Evolutionary conservation across 768 basidiomycete genomes (phyloP).

Genomic region (Clitopilus hobsonii): DNA sequence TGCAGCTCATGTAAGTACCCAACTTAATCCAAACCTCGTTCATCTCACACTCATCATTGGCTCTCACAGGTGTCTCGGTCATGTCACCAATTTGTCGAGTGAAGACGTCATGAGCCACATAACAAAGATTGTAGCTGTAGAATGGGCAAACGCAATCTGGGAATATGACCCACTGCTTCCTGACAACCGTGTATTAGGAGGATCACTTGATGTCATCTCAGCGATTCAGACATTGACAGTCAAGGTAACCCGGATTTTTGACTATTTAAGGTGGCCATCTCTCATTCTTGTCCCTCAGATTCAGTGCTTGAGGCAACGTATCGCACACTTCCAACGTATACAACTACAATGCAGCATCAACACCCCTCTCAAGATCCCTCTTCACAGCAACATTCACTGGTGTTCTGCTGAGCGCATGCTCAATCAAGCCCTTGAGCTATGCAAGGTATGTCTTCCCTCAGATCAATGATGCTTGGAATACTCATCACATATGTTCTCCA

Average conservation of each 20-base stretch:
- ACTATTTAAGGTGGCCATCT: background rate
- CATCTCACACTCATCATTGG: background rate
- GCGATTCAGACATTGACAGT: conserved; percentile 21
- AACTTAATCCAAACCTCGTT: background rate
- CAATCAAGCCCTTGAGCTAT: conserved; percentile 6
- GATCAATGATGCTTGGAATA: background rate
- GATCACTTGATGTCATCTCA: conserved; percentile 24
- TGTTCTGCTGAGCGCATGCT: conserved; percentile 17
- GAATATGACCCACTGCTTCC: conserved; percentile 21
- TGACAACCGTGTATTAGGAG: conserved; percentile 19
- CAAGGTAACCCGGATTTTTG: conserved; percentile 17
- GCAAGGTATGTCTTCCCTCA: conserved; percentile 5
- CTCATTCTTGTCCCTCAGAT: conserved; percentile 11
- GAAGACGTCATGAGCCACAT: conserved; percentile 25
- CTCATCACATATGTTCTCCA: background rate
- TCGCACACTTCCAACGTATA: conserved; percentile 16
- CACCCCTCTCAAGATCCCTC: conserved; percentile 13
- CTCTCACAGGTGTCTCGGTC: conserved; percentile 20
- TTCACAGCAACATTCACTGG: conserved; percentile 12
- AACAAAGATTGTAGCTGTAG: conserved; percentile 20
- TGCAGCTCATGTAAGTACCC: conserved; percentile 16
- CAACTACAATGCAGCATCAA: conserved; percentile 12
- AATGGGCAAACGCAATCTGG: conserved; percentile 26
- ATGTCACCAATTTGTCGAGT: conserved; percentile 22
- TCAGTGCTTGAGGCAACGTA: conserved; percentile 17